phyloP scores from a whole-genome alignment of 2,329 filamentous ascomycete genomes.

The Neopestalotiopsis rosae region DNA sequence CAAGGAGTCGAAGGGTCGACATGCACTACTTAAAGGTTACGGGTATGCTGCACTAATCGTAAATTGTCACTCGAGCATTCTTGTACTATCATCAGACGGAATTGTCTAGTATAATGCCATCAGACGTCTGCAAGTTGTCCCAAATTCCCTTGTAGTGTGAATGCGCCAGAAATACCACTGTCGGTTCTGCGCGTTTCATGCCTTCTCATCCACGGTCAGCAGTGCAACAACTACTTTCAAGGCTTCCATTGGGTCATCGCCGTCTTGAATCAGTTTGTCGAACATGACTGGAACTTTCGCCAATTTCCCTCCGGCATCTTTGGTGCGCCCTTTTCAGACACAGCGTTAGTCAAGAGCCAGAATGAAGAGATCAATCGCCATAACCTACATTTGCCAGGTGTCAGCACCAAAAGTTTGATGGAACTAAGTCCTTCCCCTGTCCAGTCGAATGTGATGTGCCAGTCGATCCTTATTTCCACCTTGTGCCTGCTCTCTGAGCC shows the following conservation, averaged over 20 bases:
- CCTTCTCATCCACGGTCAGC: slow-evolving; percentile 49
- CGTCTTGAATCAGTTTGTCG: slow-evolving; percentile 59
- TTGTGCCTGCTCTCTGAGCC: slow-evolving; percentile 29
- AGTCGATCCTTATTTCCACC: slow-evolving; percentile 57
- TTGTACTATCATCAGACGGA: not conserved
- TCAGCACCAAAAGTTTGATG: slow-evolving; percentile 57
- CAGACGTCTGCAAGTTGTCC: not conserved
- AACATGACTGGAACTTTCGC: slow-evolving; percentile 66
- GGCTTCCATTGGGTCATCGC: slow-evolving; percentile 60
- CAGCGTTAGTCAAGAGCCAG: not conserved
- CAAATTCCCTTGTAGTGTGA: not conserved
- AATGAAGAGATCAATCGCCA: no score
- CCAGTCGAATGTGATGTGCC: slow-evolving; percentile 74
- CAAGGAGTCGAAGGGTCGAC: not conserved
- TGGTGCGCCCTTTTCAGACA: slow-evolving; percentile 58
- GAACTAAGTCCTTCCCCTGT: slow-evolving; percentile 71
- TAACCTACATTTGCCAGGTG: slow-evolving; percentile 68
- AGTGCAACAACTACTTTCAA: slow-evolving; percentile 66
- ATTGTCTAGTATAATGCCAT: not conserved
- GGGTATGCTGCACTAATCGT: no score
- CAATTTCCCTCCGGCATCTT: slow-evolving; percentile 61
- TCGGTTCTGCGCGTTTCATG: not conserved
- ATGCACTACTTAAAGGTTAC: no score
- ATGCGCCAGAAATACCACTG: not conserved
- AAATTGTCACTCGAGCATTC: no score